Percentiles rank a stretch among this genome's conserved stretches.
Evolutionary conservation across 805 yeast genomes (phyloP).

Genomic region (Kluyveromyces starmeri): DNA sequence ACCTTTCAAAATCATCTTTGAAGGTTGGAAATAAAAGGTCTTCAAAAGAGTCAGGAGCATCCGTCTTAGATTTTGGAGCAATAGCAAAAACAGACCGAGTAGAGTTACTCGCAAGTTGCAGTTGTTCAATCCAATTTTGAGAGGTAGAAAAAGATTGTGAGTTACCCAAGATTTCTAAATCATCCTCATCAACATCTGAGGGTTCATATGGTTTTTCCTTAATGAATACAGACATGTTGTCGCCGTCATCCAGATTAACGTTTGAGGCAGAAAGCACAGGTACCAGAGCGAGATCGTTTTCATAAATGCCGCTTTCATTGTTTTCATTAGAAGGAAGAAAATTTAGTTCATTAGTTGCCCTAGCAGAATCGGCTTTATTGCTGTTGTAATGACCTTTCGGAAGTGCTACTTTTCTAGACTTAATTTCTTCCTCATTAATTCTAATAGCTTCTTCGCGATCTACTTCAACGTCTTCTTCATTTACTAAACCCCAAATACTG

Average conservation of each 20-base stretch:
- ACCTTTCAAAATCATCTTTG: slow-evolving; percentile 26
- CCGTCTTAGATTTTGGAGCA: slow-evolving; percentile 4
- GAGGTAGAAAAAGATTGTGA: slow-evolving; percentile 42
- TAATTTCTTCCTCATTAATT: slow-evolving; percentile 7
- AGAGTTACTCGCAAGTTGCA: slow-evolving; percentile 38
- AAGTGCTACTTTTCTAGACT: slow-evolving; percentile 5
- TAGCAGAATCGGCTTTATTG: not conserved
- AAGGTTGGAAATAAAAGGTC: slow-evolving; percentile 34
- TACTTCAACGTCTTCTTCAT: slow-evolving; percentile 50
- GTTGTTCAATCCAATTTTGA: slow-evolving; percentile 56
- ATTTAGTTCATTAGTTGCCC: not conserved
- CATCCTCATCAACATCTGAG: slow-evolving; percentile 37
- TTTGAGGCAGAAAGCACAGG: slow-evolving; percentile 13
- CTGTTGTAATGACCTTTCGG: slow-evolving; percentile 1
- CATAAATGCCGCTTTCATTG: not conserved
- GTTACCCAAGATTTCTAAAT: slow-evolving; percentile 36
- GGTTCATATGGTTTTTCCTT: slow-evolving; percentile 69
- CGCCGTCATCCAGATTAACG: slow-evolving; percentile 15
- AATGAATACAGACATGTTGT: slow-evolving; percentile 32
- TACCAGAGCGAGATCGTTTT: not conserved
- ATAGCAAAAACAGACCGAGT: slow-evolving; percentile 25
- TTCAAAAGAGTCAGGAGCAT: slow-evolving; percentile 13
- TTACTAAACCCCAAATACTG: slow-evolving; percentile 86
- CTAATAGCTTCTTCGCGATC: slow-evolving; percentile 37
- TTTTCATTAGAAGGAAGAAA: not conserved